A percentile compares a stretch with the other conserved stretches of the same genome.
These are phyloP conservation scores for Alternaria burnsii DNA, from an alignment of 2,329 filamentous ascomycete genomes.

Conservation along the genomic window DNA sequence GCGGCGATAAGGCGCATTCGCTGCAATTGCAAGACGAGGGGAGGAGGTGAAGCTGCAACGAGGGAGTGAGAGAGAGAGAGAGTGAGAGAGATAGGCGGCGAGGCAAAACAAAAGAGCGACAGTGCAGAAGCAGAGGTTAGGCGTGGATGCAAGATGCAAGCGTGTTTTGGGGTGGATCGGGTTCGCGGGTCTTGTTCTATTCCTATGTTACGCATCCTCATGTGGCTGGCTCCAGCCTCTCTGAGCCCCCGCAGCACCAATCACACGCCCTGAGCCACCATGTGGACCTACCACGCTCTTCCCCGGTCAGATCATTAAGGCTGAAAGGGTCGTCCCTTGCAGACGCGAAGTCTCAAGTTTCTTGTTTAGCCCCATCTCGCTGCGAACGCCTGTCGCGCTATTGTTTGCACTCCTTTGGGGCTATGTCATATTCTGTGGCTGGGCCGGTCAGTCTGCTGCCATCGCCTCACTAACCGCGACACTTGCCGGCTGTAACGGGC, in stretches of 20 bases:
- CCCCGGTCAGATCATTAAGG: conserved; percentile 15
- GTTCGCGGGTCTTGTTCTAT: conserved; percentile 14
- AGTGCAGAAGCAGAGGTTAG: conserved; percentile 16
- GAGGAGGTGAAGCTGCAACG: neutral
- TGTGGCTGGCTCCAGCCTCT: conserved; percentile 38
- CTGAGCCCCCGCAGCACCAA: conserved; percentile 11
- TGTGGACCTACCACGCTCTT: conserved; percentile 11
- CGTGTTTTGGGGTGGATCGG: conserved; percentile 15
- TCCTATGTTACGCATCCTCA: conserved; percentile 20
- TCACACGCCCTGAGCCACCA: conserved; percentile 6
- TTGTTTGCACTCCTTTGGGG: neutral
- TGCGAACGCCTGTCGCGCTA: conserved; percentile 24
- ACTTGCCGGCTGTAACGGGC: conserved; percentile 11
- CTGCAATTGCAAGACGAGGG: conserved; percentile 25
- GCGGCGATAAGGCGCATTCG: conserved; percentile 29
- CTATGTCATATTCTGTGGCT: conserved; percentile 14
- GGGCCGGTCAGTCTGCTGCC: conserved; percentile 4
- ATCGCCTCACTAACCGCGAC: conserved; percentile 6
- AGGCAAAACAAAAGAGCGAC: conserved; percentile 31
- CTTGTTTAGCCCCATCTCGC: conserved; percentile 16
- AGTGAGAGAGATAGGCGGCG: conserved; percentile 1
- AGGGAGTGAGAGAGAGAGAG: neutral
- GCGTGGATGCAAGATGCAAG: conserved; percentile 8
- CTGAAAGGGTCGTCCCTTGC: conserved; percentile 20
- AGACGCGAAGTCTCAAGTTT: conserved; percentile 19